These are phyloP conservation scores for Plasmodium chabaudi DNA, from an alignment of 169 alveolate genomes.

Conservation along the genomic window DNA sequence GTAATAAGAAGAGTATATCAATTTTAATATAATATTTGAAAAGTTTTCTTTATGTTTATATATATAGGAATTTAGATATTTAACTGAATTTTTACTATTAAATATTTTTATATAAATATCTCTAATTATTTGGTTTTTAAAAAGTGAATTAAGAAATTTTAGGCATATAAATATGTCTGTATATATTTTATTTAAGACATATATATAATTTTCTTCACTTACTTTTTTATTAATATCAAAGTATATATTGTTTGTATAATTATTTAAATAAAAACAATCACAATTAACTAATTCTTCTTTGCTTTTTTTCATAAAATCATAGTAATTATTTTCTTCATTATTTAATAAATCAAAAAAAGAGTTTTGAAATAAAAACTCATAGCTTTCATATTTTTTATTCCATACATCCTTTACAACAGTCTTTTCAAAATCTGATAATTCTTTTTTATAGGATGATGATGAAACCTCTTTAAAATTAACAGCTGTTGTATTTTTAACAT, in stretches of 20 bases:
- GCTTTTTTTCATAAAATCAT: constrained; percentile 32
- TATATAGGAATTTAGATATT: constrained; percentile 41
- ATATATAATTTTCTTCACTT: constrained; percentile 55
- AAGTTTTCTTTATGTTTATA: constrained; percentile 58
- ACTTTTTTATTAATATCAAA: constrained; percentile 64
- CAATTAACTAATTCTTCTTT: constrained; percentile 58
- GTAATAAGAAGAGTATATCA: constrained; percentile 45
- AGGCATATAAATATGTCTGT: constrained; percentile 70
- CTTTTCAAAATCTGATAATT: constrained; percentile 32
- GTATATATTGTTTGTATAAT: constrained; percentile 59
- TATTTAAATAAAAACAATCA: constrained; percentile 71
- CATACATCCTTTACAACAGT: constrained; percentile 54
- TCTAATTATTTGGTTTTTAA: constrained; percentile 50
- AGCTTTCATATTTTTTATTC: constrained; percentile 50
- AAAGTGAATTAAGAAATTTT: constrained; percentile 40
- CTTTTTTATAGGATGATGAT: constrained; percentile 5
- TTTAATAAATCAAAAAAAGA: constrained; percentile 2
- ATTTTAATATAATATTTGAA: constrained; percentile 29
- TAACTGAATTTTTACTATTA: constrained; percentile 19
- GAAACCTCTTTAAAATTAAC: constrained; percentile 27
- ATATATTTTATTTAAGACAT: constrained; percentile 52
- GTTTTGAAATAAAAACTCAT: constrained; percentile 51
- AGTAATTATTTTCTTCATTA: not conserved
- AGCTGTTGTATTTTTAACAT: constrained; percentile 13
- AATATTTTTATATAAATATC: constrained; percentile 40